phyloP scores from a whole-genome alignment of 352 stramenopile genomes.

The Phytophthora quininea region DNA sequence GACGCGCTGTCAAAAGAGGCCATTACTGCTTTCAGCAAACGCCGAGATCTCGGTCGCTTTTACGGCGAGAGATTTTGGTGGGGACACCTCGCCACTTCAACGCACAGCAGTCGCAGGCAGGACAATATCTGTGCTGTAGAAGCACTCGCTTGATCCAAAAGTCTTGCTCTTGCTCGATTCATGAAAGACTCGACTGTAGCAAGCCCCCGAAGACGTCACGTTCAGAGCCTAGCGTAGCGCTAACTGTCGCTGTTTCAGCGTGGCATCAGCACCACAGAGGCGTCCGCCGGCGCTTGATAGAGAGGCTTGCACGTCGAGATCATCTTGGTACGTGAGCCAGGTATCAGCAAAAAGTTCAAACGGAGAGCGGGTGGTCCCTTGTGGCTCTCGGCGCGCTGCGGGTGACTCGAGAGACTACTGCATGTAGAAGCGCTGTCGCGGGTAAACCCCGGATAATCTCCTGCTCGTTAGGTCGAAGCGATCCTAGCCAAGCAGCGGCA shows the following conservation, averaged over 20 bases:
- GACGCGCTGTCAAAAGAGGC: constrained; percentile 33
- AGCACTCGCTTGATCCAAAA: neutral
- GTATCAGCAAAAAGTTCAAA: neutral
- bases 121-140: too few species aligned
- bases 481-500: constrained; percentile 34
- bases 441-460: constrained; percentile 24
- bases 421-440: constrained; percentile 34
- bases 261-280: too few species aligned
- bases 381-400: neutral
- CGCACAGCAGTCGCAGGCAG: too few species aligned
- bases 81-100: too few species aligned
- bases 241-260: constrained; percentile 6
- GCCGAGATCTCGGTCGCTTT: constrained; percentile 20
- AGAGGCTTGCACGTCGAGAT: constrained; percentile 14
- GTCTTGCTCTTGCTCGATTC: neutral
- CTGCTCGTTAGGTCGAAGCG: constrained; percentile 25
- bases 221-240: constrained; percentile 24
- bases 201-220: constrained; percentile 11
- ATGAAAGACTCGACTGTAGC: too few species aligned
- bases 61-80: constrained; percentile 31
- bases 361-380: neutral
- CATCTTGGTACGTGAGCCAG: constrained; percentile 11
- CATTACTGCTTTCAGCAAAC: constrained; percentile 33
- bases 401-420: neutral
- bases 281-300: too few species aligned